These are phyloP conservation scores for Cryptosporidium parvum DNA, from an alignment of 169 alveolate genomes.

Conservation along the genomic window DNA sequence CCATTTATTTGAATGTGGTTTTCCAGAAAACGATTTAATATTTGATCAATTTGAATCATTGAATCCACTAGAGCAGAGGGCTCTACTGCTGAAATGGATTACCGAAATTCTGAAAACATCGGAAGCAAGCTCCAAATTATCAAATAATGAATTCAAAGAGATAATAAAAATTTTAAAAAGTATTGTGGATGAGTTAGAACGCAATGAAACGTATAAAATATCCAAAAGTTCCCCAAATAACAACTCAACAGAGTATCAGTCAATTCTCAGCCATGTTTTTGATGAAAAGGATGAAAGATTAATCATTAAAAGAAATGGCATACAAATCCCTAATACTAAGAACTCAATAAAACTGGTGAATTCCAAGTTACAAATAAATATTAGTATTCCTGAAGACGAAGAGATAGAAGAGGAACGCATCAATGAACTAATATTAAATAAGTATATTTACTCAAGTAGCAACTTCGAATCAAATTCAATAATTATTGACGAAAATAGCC, in stretches of 20 bases:
- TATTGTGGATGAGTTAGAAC: conserved; percentile 33
- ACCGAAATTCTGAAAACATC: conserved; percentile 7
- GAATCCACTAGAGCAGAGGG: conserved; percentile 39
- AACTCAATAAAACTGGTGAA: background rate
- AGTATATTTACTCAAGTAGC: background rate
- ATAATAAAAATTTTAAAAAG: conserved; percentile 28
- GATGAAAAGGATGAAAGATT: background rate
- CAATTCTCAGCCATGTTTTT: background rate
- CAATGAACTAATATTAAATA: background rate
- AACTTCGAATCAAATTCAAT: conserved; percentile 17
- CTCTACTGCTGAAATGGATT: conserved; percentile 41
- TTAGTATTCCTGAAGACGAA: conserved; percentile 70
- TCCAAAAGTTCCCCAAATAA: background rate
- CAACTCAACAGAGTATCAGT: background rate
- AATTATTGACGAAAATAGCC: conserved; percentile 14
- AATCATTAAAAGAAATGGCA: background rate
- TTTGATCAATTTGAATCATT: conserved; percentile 55
- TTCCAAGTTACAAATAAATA: conserved; percentile 19
- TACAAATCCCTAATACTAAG: background rate
- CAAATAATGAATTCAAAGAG: conserved; percentile 17
- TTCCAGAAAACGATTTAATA: background rate
- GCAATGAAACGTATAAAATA: background rate
- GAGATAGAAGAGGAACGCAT: conserved; percentile 56
- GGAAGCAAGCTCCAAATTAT: background rate
- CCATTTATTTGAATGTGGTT: background rate